phyloP scores from a whole-genome alignment of 2,329 filamentous ascomycete species.

The Trichoderma endophyticum region DNA sequence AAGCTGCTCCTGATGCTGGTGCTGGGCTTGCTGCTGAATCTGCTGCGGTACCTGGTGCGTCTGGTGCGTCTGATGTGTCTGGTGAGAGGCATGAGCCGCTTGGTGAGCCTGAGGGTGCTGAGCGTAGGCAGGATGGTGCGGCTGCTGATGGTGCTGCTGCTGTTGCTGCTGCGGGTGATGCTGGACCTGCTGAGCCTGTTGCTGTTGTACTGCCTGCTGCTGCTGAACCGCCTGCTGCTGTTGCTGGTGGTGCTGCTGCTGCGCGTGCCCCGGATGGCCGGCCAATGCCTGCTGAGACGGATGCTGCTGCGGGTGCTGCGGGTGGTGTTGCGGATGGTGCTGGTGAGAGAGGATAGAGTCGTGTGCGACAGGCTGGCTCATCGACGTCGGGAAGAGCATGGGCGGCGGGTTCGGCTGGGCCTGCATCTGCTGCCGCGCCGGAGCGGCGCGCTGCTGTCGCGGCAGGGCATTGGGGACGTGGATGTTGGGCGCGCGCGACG shows the following conservation, averaged over 20 bases:
- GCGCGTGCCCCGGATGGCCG: conserved; percentile 31
- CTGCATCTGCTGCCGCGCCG: conserved; percentile 46
- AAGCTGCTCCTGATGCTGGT: conserved; percentile 28
- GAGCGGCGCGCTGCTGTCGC: conserved; percentile 45
- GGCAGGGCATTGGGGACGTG: conserved; percentile 49
- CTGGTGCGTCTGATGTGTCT: conserved; percentile 15
- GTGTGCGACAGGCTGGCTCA: conserved; percentile 43
- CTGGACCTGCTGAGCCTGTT: conserved; percentile 25
- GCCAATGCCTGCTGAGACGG: conserved; percentile 30
- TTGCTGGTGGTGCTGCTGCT: conserved; percentile 31
- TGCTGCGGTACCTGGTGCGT: conserved; percentile 12
- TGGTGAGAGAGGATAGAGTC: conserved; percentile 44
- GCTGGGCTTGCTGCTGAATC: conserved; percentile 26
- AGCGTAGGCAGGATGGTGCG: conserved; percentile 18
- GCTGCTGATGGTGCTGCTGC: conserved; percentile 29
- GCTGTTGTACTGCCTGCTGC: conserved; percentile 23
- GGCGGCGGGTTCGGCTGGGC: conserved; percentile 37
- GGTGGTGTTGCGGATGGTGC: conserved; percentile 31
- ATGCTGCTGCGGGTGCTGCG: conserved; percentile 34
- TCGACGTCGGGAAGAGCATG: conserved; percentile 37
- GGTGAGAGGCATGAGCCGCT: conserved; percentile 24
- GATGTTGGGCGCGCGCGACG: conserved; percentile 43
- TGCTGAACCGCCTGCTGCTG: conserved; percentile 29
- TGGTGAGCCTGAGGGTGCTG: conserved; percentile 27
- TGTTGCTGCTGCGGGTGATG: conserved; percentile 30